Base-by-base conservation (phyloP, 768 basidiomycete genomes). In the Termitomyces heimii region DNA sequence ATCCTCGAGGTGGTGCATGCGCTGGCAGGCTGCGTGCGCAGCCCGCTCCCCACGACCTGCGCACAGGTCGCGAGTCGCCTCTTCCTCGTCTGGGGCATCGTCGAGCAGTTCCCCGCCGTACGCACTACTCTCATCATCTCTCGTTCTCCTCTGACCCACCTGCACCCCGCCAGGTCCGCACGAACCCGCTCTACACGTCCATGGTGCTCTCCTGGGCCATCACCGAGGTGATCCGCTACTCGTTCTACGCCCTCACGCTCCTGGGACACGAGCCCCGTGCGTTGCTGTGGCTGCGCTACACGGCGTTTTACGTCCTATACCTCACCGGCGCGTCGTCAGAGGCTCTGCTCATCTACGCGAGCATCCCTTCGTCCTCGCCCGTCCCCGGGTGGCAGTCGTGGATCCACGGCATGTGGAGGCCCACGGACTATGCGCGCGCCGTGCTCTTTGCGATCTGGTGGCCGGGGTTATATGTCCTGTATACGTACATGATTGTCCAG, bases 151-250 rank as follows among this genome's bases (percentile, higher is more conserved):
- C 47, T 48, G 0, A 29, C 8, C 1, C 2, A 12, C 2, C n/a
- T n/a, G 5, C 37, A 6, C 3, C 12, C 26, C 7, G 1, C 24
- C 57, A 89, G 84, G 79, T 89, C 28, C 88, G 83, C 61, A 67
- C 76, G 4, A 86, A 83, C 66, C 91, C 97, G 4, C 67, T 94
- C 28, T 98, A 91, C 75, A 82, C 91, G 6, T 85, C 88, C 50
- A 96, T 98, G 93, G 81, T 98, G 54, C 71, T 96, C 59, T 89
- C 95, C 0, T 98, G 97, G 97, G 88, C 91, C 0, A 59, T 86
- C 51, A 92, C 94, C 16, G 97, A 99, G 72, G 83, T 95, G 47
- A 84, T 95, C 56, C 91, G 97, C 31, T 98, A 98, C 73, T 68
- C 83, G 9, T 96, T 88, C 77, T 99, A 98, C 70, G 86, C 88